Conservation (phyloP, 495 filamentous ascomycete genomes). For the Penicillium turbatum region DNA sequence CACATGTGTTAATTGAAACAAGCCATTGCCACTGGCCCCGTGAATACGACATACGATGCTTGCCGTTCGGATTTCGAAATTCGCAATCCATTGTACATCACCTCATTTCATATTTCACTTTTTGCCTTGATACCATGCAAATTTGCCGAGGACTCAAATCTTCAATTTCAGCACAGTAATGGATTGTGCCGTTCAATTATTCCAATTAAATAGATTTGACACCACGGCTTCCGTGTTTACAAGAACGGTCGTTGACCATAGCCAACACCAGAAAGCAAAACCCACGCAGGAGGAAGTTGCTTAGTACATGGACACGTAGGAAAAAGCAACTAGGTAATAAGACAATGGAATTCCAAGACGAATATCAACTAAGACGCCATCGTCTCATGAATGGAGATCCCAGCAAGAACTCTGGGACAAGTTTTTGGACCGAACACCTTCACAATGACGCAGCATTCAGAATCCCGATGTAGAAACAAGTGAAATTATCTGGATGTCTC, state of each 20-base stretch:
- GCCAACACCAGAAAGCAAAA: background rate
- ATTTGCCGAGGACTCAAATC: background rate
- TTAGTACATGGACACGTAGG: background rate
- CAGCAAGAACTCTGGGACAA: background rate
- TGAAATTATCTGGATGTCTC: too few species aligned
- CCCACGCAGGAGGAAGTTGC: background rate
- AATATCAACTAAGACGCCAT: background rate
- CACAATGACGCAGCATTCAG: slow-evolving; percentile 17
- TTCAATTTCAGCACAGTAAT: background rate
- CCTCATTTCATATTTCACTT: background rate
- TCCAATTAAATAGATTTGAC: background rate
- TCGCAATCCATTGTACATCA: background rate
- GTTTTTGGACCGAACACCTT: slow-evolving; percentile 10
- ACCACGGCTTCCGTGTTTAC: background rate
- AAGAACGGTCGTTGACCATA: background rate
- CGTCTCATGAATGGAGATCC: background rate
- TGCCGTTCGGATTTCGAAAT: background rate
- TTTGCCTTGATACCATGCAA: background rate
- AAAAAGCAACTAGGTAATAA: background rate
- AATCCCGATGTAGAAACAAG: slow-evolving; percentile 7
- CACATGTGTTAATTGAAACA: slow-evolving; percentile 27
- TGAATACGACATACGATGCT: background rate
- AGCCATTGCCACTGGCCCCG: background rate
- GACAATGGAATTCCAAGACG: background rate
- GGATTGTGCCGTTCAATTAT: background rate